phyloP scores from a whole-genome alignment of 164 flowering plant species.

The Nymphaea colorata region DNA sequence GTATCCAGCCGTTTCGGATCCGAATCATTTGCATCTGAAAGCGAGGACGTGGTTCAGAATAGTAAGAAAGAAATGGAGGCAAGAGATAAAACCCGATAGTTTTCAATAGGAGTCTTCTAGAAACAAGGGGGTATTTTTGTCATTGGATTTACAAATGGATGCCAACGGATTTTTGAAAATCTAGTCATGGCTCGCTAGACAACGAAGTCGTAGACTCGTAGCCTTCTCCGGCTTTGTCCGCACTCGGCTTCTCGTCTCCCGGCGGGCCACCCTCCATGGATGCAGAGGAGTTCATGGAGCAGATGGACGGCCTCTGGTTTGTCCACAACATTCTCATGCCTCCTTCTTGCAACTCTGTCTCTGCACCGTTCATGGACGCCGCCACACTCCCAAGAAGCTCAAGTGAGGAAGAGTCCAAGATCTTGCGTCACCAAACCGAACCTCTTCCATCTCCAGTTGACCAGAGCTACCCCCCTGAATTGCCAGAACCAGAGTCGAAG shows the following conservation, averaged over 20 bases:
- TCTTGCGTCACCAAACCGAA: background rate
- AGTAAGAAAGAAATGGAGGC: too few species aligned
- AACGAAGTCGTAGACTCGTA: too few species aligned
- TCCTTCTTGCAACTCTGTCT: background rate
- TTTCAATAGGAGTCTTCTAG: too few species aligned
- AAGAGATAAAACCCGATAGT: too few species aligned
- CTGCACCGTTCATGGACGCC: too few species aligned
- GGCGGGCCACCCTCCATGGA: background rate
- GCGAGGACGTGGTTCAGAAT: too few species aligned
- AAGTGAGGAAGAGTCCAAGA: background rate
- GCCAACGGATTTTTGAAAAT: background rate
- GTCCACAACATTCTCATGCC: background rate
- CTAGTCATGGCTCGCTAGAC: too few species aligned
- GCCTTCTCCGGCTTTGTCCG: too few species aligned
- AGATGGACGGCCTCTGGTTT: slow-evolving; percentile 5
- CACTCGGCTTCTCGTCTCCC: too few species aligned
- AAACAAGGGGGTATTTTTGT: background rate
- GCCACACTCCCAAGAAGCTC: background rate
- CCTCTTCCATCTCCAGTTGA: background rate
- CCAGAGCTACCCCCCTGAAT: background rate
- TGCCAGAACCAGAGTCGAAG: background rate
- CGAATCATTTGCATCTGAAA: too few species aligned
- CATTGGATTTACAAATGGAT: background rate
- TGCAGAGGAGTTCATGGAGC: background rate
- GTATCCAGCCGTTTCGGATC: too few species aligned